A percentile compares a stretch with the other conserved stretches of the same genome.
Evolutionary conservation across 345 rosid genomes (phyloP).

Genomic region (Euphorbia peplus): DNA sequence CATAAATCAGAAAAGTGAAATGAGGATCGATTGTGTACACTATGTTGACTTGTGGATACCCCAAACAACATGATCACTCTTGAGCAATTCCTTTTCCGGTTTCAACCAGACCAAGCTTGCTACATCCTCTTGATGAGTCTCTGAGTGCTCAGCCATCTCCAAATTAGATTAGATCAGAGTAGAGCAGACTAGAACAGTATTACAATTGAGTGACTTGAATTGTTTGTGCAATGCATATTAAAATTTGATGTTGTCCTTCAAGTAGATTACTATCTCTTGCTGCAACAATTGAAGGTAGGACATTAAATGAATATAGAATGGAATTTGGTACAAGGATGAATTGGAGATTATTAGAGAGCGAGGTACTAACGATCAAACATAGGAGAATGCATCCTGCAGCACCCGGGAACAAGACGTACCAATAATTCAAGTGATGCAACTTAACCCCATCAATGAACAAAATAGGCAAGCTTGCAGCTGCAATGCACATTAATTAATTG

Average conservation of each 20-base stretch:
- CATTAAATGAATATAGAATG: background rate
- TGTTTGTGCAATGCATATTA: slow-evolving; percentile 28
- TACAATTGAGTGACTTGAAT: background rate
- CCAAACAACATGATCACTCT: too few relatives aligned
- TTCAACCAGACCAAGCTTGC: background rate
- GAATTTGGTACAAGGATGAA: background rate
- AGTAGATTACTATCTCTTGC: slow-evolving; percentile 73
- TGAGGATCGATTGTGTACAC: too few relatives aligned
- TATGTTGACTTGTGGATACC: too few relatives aligned
- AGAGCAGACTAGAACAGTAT: background rate
- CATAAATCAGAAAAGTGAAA: too few relatives aligned
- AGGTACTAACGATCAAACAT: slow-evolving; percentile 58
- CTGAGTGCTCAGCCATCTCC: background rate
- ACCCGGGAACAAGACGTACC: slow-evolving; percentile 89
- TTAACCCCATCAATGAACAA: slow-evolving; percentile 83
- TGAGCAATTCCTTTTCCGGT: background rate
- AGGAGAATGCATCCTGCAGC: slow-evolving; percentile 80
- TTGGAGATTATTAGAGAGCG: background rate
- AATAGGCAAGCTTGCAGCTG: slow-evolving; percentile 93
- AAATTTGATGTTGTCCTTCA: slow-evolving; percentile 73
- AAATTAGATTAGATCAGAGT: background rate
- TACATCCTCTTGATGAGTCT: background rate
- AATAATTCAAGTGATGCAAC: slow-evolving; percentile 61
- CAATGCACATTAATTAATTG: background rate
- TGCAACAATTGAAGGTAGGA: slow-evolving; percentile 36